Percentiles rank a stretch among this genome's conserved stretches.
Conservation (phyloP, 148 eudicot genomes). For the Dysphania ambrosioides region DNA sequence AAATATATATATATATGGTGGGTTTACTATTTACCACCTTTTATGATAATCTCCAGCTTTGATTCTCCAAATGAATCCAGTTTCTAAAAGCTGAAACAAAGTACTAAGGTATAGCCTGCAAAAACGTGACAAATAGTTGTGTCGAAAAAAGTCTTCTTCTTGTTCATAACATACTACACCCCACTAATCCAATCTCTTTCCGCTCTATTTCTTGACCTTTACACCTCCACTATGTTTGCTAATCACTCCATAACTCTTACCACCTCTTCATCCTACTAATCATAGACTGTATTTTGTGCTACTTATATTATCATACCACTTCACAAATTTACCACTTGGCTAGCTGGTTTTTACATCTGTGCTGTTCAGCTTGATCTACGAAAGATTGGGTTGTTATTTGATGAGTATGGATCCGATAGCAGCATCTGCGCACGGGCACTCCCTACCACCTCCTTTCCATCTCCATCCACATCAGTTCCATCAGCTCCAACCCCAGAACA, state of each 20-base stretch:
- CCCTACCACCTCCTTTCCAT: slow-evolving; percentile 40
- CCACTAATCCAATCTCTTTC: slow-evolving; percentile 19
- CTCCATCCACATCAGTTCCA: slow-evolving; percentile 43
- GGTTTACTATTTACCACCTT: neutral
- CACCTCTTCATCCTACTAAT: too few species aligned
- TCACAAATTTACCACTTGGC: too few species aligned
- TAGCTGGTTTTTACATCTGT: too few species aligned
- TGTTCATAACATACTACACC: neutral
- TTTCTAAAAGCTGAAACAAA: neutral
- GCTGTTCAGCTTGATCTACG: slow-evolving; percentile 1
- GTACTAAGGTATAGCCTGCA: neutral
- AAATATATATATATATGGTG: neutral
- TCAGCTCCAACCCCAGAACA: slow-evolving; percentile 30
- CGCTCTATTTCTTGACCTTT: slow-evolving; percentile 10
- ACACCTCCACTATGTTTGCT: slow-evolving; percentile 18
- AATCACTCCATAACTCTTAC: too few species aligned
- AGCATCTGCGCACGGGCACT: slow-evolving; percentile 35
- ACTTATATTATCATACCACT: too few species aligned
- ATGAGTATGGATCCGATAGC: slow-evolving; percentile 32
- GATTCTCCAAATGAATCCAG: slow-evolving; percentile 2
- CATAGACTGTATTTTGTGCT: too few species aligned
- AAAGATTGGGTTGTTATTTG: neutral
- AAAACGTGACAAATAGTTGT: slow-evolving; percentile 3
- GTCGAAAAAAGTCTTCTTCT: neutral
- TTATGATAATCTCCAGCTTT: too few species aligned